Percentiles rank a stretch among this genome's conserved stretches.
Evolutionary conservation across 495 filamentous ascomycete genomes (phyloP).

Genomic region (Tuber microsphaerosporum): DNA sequence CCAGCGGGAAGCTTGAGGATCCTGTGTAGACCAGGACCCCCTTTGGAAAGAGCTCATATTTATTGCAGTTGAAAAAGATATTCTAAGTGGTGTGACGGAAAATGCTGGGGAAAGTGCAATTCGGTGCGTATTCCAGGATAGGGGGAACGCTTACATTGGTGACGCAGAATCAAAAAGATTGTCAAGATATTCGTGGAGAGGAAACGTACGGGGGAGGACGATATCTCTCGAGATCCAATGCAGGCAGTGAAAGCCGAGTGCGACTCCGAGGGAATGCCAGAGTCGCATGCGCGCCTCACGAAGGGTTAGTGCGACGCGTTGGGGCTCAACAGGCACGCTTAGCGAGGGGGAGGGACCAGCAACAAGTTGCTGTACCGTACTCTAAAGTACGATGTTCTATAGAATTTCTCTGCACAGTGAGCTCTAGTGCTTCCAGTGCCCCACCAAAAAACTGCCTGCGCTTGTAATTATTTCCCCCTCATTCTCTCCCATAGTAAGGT

Average conservation of each 20-base stretch:
- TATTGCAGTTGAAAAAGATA: neutral
- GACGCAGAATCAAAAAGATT: neutral
- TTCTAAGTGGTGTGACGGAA: neutral
- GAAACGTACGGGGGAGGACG: neutral
- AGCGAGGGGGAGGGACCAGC: neutral
- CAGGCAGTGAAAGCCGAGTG: neutral
- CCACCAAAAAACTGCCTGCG: neutral
- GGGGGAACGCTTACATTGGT: neutral
- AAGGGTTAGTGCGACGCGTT: neutral
- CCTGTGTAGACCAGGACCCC: neutral
- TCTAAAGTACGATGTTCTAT: neutral
- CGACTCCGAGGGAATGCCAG: neutral
- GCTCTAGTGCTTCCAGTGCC: neutral
- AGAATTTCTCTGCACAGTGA: neutral
- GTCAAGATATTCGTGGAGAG: neutral
- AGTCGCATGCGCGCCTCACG: neutral
- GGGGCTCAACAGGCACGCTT: neutral
- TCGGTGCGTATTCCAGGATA: neutral
- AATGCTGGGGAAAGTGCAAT: neutral
- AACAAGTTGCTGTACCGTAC: neutral
- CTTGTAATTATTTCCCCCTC: neutral
- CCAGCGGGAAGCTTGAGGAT: neutral
- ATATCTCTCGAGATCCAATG: neutral
- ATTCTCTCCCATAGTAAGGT: neutral
- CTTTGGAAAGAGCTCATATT: neutral